Conservation (phyloP, 352 stramenopile genomes). For the Pythium brassicae region DNA sequence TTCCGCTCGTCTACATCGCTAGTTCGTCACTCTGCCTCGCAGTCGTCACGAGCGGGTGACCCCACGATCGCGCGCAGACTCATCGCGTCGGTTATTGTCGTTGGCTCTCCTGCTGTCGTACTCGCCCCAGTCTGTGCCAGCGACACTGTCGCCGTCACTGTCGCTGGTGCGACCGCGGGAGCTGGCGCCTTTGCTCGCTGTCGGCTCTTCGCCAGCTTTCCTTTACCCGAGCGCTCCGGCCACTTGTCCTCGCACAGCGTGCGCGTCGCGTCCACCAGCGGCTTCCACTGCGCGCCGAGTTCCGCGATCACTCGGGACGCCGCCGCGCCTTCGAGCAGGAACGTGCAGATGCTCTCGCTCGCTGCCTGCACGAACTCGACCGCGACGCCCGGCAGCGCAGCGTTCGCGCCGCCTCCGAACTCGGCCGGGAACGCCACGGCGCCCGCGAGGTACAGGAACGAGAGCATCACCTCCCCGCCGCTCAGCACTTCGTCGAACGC, state of each 20-base stretch:
- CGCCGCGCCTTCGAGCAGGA: background rate
- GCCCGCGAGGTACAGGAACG: slow-evolving; percentile 32
- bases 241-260: slow-evolving; percentile 62
- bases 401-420: too few species aligned
- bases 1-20: too few species aligned
- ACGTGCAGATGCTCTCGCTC: background rate
- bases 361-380: slow-evolving; percentile 9
- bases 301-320: background rate
- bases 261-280: slow-evolving; percentile 29
- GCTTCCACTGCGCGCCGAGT: slow-evolving; percentile 22
- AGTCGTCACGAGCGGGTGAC: too few species aligned
- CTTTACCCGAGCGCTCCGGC: slow-evolving; percentile 53
- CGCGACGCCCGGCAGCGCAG: slow-evolving; percentile 14
- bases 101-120: background rate
- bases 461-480: slow-evolving; percentile 37
- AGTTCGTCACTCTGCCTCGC: too few species aligned
- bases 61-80: background rate
- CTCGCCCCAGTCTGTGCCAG: background rate
- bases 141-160: background rate
- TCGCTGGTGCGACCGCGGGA: background rate
- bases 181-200: slow-evolving; percentile 16
- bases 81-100: background rate
- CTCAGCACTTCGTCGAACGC: slow-evolving; percentile 26
- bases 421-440: slow-evolving; percentile 16
- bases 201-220: slow-evolving; percentile 29